Base-by-base conservation (phyloP, 331 rosid genomes). In the Pyracantha coccinea region DNA sequence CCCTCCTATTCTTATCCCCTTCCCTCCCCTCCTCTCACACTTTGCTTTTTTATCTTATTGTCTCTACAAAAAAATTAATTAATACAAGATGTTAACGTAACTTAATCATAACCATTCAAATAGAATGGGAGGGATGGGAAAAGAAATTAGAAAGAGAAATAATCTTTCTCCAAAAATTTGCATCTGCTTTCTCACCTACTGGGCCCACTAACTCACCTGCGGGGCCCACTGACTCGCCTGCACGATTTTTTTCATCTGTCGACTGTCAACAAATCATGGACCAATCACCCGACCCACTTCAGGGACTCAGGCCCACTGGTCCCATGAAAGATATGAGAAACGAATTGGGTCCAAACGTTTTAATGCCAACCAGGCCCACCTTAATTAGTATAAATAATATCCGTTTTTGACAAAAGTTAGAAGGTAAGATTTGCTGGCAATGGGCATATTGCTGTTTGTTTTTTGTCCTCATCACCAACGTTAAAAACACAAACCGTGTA, bases 121-220 rank as follows among this genome's bases (percentile, higher is more conserved):
- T 41, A 11, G 0, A 41, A 41, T 11, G 1, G 0, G 0, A 41
- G 1, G 14, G 1, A 10, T 10, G 0, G 14, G 0, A 4, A 38
- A 14, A 38, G 1, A 38, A 0, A 38, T 10, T 3, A 38, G 14
- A 10, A 38, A 14, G 15, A 41, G 4, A 10, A 10, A 3, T 11
- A 41, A 41, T 41, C 4, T 11, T 8, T 35, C 12, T 35, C 12
- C 44, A 35, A 8, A 8, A 8, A 8, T 2, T 35, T 1, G 1
- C 20, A 14, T 12, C 3, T 25, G 54, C 6, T 24, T 23, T 50
- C 57, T 50, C 47, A 41, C 47, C 47, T 3, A 41, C 15, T 11
- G 15, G 1, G 47, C 4, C 45, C 47, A 41, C 47, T 41, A 41
- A 41, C 14, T 41, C 4, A 8, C 9, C 10, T 17, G 21, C 21